Percentiles rank a stretch among this genome's conserved stretches.
These are phyloP conservation scores for Rubia yunnanensis DNA, from an alignment of 257 asterid genomes.

Conservation along the genomic window DNA sequence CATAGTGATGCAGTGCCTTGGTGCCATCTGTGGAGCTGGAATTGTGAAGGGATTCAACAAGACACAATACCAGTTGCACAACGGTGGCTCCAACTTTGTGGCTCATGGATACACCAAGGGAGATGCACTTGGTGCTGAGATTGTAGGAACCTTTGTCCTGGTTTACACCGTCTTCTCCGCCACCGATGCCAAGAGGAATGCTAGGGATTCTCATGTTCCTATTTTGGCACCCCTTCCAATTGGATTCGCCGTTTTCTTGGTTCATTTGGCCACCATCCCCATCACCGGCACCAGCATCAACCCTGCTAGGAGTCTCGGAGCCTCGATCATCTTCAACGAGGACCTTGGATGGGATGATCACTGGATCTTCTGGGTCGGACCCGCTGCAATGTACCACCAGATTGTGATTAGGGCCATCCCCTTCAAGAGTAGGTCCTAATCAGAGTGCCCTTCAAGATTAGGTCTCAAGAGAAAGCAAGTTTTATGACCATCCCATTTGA, in stretches of 20 bases:
- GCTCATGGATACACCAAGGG: no score
- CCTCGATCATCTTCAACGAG: no score
- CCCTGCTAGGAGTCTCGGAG: no score
- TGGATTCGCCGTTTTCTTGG: slow-evolving; percentile 77
- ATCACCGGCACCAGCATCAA: slow-evolving; percentile 33
- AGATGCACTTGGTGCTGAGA: no score
- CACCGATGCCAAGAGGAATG: no score
- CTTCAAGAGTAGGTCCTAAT: slow-evolving; percentile 60
- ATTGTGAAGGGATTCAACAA: slow-evolving; percentile 58
- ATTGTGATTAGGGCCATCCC: slow-evolving; percentile 54
- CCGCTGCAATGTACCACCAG: slow-evolving; percentile 71
- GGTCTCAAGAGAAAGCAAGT: no score
- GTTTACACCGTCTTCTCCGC: no score
- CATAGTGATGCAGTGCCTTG: no score
- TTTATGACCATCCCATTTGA: no score
- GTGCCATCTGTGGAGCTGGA: slow-evolving; percentile 73
- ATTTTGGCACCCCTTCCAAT: slow-evolving; percentile 79
- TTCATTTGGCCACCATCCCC: slow-evolving; percentile 66
- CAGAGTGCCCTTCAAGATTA: no score
- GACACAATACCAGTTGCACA: slow-evolving; percentile 35
- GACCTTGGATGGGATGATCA: slow-evolving; percentile 70
- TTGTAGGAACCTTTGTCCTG: no score
- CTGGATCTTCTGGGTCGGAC: slow-evolving; percentile 80
- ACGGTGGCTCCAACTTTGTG: slow-evolving; percentile 56
- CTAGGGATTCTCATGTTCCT: slow-evolving; percentile 3